A percentile compares a stretch with the other conserved stretches of the same genome.
Conservation (phyloP, 306 rosid genomes). For the Spatholobus suberectus region DNA sequence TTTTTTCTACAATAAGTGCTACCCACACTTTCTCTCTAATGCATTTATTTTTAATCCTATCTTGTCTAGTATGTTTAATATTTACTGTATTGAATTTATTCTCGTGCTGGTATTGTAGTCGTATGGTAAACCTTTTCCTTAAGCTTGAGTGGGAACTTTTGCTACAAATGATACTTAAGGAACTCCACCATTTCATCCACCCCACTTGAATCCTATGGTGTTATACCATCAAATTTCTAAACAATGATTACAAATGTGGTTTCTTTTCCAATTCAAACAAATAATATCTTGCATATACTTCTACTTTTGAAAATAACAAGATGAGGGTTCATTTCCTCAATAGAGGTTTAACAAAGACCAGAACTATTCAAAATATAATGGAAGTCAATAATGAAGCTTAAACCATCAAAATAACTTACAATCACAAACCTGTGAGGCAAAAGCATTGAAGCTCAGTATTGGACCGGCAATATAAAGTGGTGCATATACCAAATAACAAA, state of each 20-base stretch:
- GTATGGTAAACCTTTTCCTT: neutral
- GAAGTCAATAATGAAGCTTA: slow-evolving; percentile 29
- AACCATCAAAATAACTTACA: slow-evolving; percentile 21
- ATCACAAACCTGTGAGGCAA: slow-evolving; percentile 87
- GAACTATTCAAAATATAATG: slow-evolving; percentile 12
- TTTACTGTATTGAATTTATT: neutral
- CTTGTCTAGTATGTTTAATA: neutral
- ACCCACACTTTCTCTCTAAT: neutral
- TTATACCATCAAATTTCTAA: slow-evolving; percentile 20
- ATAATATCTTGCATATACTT: slow-evolving; percentile 31
- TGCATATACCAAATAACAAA: slow-evolving; percentile 86
- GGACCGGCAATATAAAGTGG: slow-evolving; percentile 97
- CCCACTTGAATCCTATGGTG: neutral
- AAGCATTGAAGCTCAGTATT: slow-evolving; percentile 90
- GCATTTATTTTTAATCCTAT: neutral
- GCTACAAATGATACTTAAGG: neutral
- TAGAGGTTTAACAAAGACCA: slow-evolving; percentile 28
- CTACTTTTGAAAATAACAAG: slow-evolving; percentile 29
- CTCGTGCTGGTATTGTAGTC: neutral
- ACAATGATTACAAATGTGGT: neutral
- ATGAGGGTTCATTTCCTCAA: slow-evolving; percentile 14
- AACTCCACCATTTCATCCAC: neutral
- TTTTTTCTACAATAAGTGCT: neutral
- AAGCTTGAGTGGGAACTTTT: neutral
- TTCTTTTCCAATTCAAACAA: neutral